phyloP scores from a whole-genome alignment of 176 grass and related monocot genomes.

The Secale cereale region DNA sequence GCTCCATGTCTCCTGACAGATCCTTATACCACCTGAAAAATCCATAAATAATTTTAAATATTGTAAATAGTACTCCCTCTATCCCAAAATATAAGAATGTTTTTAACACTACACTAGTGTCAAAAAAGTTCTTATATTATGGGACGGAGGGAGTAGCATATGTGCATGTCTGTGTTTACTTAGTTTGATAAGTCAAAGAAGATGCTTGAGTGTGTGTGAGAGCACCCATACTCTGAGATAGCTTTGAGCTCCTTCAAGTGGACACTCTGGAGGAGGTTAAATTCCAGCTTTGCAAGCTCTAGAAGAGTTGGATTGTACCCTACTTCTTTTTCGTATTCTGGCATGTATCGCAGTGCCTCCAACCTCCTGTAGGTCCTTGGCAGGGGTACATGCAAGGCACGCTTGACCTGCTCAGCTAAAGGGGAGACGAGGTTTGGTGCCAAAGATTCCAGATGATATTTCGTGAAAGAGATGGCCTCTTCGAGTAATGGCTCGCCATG shows the following conservation, averaged over 20 bases:
- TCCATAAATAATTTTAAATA: no score
- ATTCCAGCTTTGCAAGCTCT: constrained; percentile 1
- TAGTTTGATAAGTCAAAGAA: no score
- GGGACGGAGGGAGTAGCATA: no score
- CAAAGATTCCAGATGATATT: constrained; percentile 12
- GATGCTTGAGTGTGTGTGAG: no score
- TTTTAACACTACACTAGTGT: no score
- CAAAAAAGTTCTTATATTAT: no score
- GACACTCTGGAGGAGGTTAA: neutral
- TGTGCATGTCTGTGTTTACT: no score
- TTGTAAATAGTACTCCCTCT: no score
- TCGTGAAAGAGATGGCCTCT: constrained; percentile 6
- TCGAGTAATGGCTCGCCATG: constrained; percentile 3
- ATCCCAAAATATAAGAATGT: no score
- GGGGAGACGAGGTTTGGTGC: neutral
- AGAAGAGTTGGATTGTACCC: neutral
- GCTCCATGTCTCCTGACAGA: no score
- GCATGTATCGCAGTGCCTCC: neutral
- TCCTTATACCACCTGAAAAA: no score
- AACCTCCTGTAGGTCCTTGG: neutral
- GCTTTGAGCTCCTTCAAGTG: constrained; percentile 9
- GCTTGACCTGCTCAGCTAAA: neutral
- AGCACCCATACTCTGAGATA: neutral
- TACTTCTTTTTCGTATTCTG: neutral
- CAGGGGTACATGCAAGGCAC: constrained; percentile 13